A percentile compares a stretch with the other conserved stretches of the same genome.
These are phyloP conservation scores for Sporobolomyces phaffii DNA, from an alignment of 768 basidiomycete species.

Conservation along the genomic window DNA sequence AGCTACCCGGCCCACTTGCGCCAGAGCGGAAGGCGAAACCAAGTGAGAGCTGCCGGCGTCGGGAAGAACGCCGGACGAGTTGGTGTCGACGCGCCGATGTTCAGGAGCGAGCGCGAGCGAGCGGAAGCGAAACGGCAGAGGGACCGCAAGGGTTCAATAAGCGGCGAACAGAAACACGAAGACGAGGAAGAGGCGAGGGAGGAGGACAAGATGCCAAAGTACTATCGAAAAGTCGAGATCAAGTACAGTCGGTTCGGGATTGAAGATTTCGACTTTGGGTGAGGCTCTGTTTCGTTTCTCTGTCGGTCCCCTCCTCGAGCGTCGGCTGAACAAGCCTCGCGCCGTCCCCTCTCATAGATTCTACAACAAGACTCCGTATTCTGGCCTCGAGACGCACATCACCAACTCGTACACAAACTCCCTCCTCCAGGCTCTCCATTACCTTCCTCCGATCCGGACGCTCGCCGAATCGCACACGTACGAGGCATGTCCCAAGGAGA, in stretches of 20 bases:
- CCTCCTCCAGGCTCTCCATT: slow-evolving; percentile 83
- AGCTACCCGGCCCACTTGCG: slow-evolving; percentile 65
- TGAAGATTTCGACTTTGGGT: slow-evolving; percentile 98
- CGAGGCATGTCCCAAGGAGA: slow-evolving; percentile 77
- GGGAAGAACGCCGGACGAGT: slow-evolving; percentile 52
- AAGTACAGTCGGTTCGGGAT: slow-evolving; percentile 98
- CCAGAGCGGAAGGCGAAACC: slow-evolving; percentile 73
- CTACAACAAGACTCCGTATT: slow-evolving; percentile 84
- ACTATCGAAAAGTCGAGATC: slow-evolving; percentile 90
- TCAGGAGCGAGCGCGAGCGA: slow-evolving; percentile 70
- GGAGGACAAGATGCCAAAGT: slow-evolving; percentile 56
- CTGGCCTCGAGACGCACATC: slow-evolving; percentile 94
- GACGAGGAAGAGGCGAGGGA: slow-evolving; percentile 19
- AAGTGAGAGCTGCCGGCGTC: slow-evolving; percentile 56
- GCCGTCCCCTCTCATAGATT: slow-evolving; percentile 54
- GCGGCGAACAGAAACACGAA: neutral
- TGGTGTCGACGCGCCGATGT: slow-evolving; percentile 51
- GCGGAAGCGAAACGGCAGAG: slow-evolving; percentile 43
- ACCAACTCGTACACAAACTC: slow-evolving; percentile 94
- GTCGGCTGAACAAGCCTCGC: neutral
- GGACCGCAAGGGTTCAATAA: slow-evolving; percentile 5
- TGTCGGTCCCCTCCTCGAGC: neutral
- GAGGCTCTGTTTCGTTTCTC: slow-evolving; percentile 21
- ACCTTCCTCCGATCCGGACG: slow-evolving; percentile 65
- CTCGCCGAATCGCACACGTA: slow-evolving; percentile 88